A percentile compares a stretch with the other conserved stretches of the same genome.
Conservation (phyloP, 306 rosid species). For the Adenanthera pavonina region DNA sequence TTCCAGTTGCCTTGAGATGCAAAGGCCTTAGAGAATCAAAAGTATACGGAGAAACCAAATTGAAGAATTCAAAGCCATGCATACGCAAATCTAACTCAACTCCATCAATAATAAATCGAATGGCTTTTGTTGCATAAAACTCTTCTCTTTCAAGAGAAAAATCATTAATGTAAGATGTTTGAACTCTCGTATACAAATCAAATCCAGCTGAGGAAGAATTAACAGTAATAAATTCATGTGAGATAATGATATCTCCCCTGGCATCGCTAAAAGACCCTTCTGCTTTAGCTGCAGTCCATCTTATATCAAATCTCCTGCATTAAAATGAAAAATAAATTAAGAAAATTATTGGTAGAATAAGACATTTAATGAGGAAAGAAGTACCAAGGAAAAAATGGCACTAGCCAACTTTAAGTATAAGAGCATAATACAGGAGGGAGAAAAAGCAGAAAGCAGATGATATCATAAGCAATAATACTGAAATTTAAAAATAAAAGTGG, state of each 20-base stretch:
- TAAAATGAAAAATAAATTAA: constrained; percentile 9
- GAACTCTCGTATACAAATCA: constrained; percentile 67
- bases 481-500: constrained; percentile 21
- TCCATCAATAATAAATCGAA: constrained; percentile 78
- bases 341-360: constrained; percentile 22
- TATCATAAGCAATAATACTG: constrained; percentile 32
- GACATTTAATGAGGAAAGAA: constrained; percentile 12
- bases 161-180: constrained; percentile 74
- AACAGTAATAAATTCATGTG: constrained; percentile 67
- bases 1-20: constrained; percentile 86
- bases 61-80: constrained; percentile 89
- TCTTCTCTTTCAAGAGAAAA: constrained; percentile 53
- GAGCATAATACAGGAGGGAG: constrained; percentile 10
- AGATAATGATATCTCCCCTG: constrained; percentile 83
- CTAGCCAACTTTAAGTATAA: constrained; percentile 39
- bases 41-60: constrained; percentile 65
- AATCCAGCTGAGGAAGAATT: constrained; percentile 87
- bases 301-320: constrained; percentile 81
- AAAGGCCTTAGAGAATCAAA: constrained; percentile 80
- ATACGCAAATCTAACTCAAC: constrained; percentile 90
- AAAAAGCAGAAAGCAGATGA: constrained; percentile 33
- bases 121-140: constrained; percentile 46
- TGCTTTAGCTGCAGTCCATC: constrained; percentile 86
- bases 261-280: constrained; percentile 89
- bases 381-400: constrained; percentile 20